These are phyloP conservation scores for Casuarina cunninghamiana DNA, from an alignment of 306 rosid genomes.

Conservation along the genomic window DNA sequence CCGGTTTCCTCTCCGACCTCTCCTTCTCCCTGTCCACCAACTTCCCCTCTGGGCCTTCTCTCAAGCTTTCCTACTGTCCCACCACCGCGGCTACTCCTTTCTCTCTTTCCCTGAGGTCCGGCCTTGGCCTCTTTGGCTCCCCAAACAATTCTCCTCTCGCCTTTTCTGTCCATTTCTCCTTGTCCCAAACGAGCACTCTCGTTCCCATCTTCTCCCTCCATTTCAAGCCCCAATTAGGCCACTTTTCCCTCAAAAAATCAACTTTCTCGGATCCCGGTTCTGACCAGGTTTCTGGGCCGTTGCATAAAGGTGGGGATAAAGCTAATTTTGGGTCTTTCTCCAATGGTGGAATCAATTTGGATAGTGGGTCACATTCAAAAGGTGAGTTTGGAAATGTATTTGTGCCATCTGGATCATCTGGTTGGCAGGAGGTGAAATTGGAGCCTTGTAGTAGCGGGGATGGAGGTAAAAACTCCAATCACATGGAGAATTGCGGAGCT, in stretches of 20 bases:
- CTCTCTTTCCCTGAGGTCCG: slow-evolving; percentile 80
- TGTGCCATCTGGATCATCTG: slow-evolving; percentile 36
- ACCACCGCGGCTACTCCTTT: slow-evolving; percentile 39
- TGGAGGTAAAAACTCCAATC: slow-evolving; percentile 10
- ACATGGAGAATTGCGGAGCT: slow-evolving; percentile 17
- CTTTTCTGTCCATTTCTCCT: slow-evolving; percentile 62
- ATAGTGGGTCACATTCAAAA: slow-evolving; percentile 24
- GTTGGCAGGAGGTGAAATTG: slow-evolving; percentile 75
- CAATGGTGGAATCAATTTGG: slow-evolving; percentile 14
- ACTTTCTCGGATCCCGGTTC: slow-evolving; percentile 42
- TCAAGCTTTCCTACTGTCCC: slow-evolving; percentile 58
- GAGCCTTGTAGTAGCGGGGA: slow-evolving; percentile 43
- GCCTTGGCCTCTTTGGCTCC: slow-evolving; percentile 77
- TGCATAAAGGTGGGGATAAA: slow-evolving; percentile 9
- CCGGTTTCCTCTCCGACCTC: slow-evolving; percentile 47
- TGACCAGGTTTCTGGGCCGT: slow-evolving; percentile 30
- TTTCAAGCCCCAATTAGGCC: slow-evolving; percentile 72
- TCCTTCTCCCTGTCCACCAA: slow-evolving; percentile 64
- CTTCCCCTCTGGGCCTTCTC: slow-evolving; percentile 59
- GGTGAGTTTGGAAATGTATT: slow-evolving; percentile 40
- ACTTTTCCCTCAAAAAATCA: slow-evolving; percentile 61
- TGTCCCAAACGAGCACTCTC: slow-evolving; percentile 42
- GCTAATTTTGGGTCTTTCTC: slow-evolving; percentile 28
- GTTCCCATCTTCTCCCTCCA: slow-evolving; percentile 69
- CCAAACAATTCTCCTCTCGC: slow-evolving; percentile 71